Percentiles rank a stretch among this genome's conserved stretches.
These are phyloP conservation scores for Pseudoneurospora amorphoporcata DNA, from an alignment of 495 filamentous ascomycete species.

Conservation along the genomic window DNA sequence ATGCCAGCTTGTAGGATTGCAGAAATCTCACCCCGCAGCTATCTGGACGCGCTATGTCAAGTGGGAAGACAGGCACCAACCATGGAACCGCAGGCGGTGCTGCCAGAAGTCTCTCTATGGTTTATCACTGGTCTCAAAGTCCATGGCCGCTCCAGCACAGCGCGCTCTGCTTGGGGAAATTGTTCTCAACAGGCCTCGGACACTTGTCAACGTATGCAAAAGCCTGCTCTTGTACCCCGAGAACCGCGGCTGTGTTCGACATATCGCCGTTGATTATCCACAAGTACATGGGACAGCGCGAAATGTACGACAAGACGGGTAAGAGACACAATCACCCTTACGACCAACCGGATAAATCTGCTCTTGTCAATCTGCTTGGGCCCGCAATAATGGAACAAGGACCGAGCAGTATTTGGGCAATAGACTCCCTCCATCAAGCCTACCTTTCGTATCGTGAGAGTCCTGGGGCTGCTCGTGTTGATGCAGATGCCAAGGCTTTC, in stretches of 20 bases:
- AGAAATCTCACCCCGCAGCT: neutral
- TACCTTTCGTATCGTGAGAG: neutral
- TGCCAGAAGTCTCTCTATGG: neutral
- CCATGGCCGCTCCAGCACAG: neutral
- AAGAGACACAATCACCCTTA: neutral
- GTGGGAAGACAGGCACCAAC: neutral
- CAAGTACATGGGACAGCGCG: neutral
- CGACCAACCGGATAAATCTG: neutral
- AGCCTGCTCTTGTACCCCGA: neutral
- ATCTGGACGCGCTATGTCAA: neutral
- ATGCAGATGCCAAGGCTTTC: neutral
- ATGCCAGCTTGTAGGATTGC: neutral
- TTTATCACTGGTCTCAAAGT: neutral
- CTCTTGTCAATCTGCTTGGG: neutral
- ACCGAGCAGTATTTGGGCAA: neutral
- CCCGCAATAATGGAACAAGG: neutral
- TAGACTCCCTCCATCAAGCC: accelerated
- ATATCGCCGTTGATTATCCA: neutral
- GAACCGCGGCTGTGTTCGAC: neutral
- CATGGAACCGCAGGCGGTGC: neutral
- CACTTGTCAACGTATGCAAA: neutral
- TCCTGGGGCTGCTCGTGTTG: neutral
- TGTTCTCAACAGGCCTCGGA: neutral
- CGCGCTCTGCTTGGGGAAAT: neutral
- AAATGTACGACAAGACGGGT: neutral